Evolutionary conservation across 495 filamentous ascomycete genomes (phyloP).

Genomic region (Penicillium argentinense): DNA sequence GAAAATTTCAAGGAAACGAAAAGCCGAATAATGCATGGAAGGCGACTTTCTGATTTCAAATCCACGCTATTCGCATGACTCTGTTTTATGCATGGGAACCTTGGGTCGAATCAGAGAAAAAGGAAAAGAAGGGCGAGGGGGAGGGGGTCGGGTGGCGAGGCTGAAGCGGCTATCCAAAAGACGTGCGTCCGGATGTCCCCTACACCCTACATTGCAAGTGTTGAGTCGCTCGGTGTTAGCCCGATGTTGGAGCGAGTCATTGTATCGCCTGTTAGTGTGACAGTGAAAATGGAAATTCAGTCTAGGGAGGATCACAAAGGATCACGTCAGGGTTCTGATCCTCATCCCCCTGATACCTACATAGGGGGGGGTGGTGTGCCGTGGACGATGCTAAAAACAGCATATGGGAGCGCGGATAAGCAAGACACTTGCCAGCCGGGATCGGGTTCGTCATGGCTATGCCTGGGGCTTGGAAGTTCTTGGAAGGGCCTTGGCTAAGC

Average conservation of each 20-base stretch:
- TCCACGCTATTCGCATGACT: conserved; percentile 11
- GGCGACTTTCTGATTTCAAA: conserved; percentile 13
- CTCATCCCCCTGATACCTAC: neutral
- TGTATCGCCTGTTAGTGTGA: too few relatives aligned
- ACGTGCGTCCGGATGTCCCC: neutral
- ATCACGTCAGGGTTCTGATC: neutral
- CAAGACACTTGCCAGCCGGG: neutral
- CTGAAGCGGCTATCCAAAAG: neutral
- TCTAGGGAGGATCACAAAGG: too few relatives aligned
- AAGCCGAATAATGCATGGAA: conserved; percentile 5
- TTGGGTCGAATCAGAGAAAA: conserved; percentile 9
- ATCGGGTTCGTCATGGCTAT: conserved; percentile 6
- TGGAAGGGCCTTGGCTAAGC: conserved; percentile 21
- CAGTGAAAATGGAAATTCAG: too few relatives aligned
- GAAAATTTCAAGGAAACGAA: conserved; percentile 3
- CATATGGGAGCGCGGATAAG: conserved; percentile 1
- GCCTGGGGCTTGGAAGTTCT: conserved; percentile 2
- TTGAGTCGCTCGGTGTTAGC: too few relatives aligned
- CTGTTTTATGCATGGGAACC: conserved; percentile 24
- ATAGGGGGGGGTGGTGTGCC: neutral
- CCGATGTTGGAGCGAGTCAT: too few relatives aligned
- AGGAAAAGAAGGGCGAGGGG: neutral
- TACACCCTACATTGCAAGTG: too few relatives aligned
- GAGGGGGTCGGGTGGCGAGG: neutral
- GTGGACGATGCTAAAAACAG: conserved; percentile 10